Evolutionary conservation across 805 yeast species (phyloP).

Genomic region (Brettanomyces nanus): DNA sequence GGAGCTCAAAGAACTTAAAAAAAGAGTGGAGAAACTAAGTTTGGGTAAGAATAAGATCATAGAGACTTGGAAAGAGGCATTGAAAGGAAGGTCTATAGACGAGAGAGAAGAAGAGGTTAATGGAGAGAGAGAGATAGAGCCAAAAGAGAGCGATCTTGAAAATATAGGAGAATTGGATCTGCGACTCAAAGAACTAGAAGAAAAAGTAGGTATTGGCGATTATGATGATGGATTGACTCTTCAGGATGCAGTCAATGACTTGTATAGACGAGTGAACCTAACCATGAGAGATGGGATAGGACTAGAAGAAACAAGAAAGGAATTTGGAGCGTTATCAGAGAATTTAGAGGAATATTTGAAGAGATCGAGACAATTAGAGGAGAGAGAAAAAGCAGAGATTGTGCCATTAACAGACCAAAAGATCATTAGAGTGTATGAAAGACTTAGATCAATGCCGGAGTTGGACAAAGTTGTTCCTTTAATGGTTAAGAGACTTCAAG

Average conservation of each 20-base stretch:
- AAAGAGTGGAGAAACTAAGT: slow-evolving; percentile 6
- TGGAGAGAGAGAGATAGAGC: slow-evolving; percentile 1
- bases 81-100: neutral
- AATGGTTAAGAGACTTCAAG: slow-evolving; percentile 13
- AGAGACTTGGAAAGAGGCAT: neutral
- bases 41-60: neutral
- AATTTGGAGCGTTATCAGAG: slow-evolving; percentile 8
- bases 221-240: slow-evolving; percentile 8
- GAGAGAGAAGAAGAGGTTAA: slow-evolving; percentile 1
- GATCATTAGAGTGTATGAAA: slow-evolving; percentile 13
- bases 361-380: slow-evolving; percentile 7
- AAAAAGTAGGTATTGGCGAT: neutral
- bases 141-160: neutral
- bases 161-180: slow-evolving; percentile 2
- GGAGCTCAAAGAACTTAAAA: slow-evolving; percentile 1
- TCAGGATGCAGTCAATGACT: slow-evolving; percentile 19
- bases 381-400: slow-evolving; percentile 3
- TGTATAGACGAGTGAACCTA: slow-evolving; percentile 16
- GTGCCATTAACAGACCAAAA: slow-evolving; percentile 14
- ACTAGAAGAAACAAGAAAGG: slow-evolving; percentile 9
- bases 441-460: slow-evolving; percentile 14
- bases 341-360: slow-evolving; percentile 8
- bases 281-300: slow-evolving; percentile 12
- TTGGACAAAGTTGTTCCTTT: slow-evolving; percentile 11
- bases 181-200: slow-evolving; percentile 2